phyloP scores from a whole-genome alignment of 495 filamentous ascomycete genomes.

The Neurospora cerealis region DNA sequence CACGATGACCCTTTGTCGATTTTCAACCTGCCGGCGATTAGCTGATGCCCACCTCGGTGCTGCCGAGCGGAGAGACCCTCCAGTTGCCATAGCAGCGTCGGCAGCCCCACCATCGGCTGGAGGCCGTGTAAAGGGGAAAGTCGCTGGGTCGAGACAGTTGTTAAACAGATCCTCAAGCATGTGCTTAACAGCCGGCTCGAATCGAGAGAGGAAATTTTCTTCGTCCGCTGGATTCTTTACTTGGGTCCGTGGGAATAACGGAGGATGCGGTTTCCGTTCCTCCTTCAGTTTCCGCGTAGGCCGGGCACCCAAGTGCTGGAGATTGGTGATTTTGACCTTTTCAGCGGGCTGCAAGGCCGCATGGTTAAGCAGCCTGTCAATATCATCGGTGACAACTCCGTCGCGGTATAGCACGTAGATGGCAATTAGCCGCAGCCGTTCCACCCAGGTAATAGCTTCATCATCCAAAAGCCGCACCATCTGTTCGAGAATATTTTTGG shows the following conservation, averaged over 20 bases:
- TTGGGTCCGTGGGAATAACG: conserved; percentile 55
- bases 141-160: conserved; percentile 53
- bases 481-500: conserved; percentile 77
- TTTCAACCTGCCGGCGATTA: conserved; percentile 62
- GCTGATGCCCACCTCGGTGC: conserved; percentile 93
- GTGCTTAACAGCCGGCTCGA: conserved; percentile 59
- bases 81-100: conserved; percentile 41
- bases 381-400: conserved; percentile 79
- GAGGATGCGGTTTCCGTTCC: conserved; percentile 48
- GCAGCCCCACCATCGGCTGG: conserved; percentile 42
- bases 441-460: conserved; percentile 50
- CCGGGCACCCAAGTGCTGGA: conserved; percentile 73
- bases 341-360: conserved; percentile 66
- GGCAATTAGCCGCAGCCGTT: conserved; percentile 74
- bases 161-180: conserved; percentile 70
- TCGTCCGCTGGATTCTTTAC: conserved; percentile 43
- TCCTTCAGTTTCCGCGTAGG: conserved; percentile 70
- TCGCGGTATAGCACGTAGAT: conserved; percentile 81
- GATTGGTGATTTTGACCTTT: conserved; percentile 56
- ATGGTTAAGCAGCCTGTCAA: conserved; percentile 76
- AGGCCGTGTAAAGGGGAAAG: conserved; percentile 77
- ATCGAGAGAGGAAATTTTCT: conserved; percentile 56
- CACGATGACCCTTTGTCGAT: conserved; percentile 81
- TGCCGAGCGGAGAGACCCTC: conserved; percentile 71
- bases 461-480: conserved; percentile 84